These are phyloP conservation scores for Nakazawaea wickerhamii DNA, from an alignment of 805 yeast species.

Conservation along the genomic window DNA sequence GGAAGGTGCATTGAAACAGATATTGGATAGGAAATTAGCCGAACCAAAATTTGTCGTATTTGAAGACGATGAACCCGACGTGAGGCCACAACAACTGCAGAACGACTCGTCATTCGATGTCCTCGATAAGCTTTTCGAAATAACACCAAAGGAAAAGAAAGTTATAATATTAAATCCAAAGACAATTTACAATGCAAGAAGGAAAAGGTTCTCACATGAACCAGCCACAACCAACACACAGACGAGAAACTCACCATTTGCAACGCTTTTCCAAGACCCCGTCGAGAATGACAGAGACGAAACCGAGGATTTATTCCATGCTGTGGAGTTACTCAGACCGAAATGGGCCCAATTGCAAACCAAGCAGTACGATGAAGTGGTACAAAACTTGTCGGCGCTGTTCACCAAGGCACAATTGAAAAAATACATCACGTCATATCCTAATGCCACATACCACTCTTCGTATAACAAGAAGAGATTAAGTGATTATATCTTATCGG, in stretches of 20 bases:
- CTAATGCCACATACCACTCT: not conserved
- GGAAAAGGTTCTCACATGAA: not conserved
- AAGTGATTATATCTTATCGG: slow-evolving; percentile 4
- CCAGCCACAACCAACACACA: not conserved
- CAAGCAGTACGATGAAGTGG: slow-evolving; percentile 3
- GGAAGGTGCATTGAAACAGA: not conserved
- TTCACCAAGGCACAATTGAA: slow-evolving; percentile 6
- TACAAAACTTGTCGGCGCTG: not conserved
- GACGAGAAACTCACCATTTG: not conserved
- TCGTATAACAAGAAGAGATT: not conserved
- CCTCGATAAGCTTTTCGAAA: not conserved
- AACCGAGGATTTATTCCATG: not conserved
- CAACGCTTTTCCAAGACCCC: not conserved
- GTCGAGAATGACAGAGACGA: not conserved
- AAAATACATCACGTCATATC: not conserved
- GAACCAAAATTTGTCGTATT: not conserved
- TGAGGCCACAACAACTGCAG: too few relatives aligned
- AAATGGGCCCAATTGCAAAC: not conserved
- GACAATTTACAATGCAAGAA: not conserved
- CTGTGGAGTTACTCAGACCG: slow-evolving; percentile 3
- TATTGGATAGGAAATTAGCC: not conserved
- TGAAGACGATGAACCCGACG: not conserved
- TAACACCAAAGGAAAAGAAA: not conserved
- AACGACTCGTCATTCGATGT: not conserved
- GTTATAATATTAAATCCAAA: slow-evolving; percentile 7